phyloP scores from a whole-genome alignment of 2,329 filamentous ascomycete genomes.

The Xylariaceae sp. region DNA sequence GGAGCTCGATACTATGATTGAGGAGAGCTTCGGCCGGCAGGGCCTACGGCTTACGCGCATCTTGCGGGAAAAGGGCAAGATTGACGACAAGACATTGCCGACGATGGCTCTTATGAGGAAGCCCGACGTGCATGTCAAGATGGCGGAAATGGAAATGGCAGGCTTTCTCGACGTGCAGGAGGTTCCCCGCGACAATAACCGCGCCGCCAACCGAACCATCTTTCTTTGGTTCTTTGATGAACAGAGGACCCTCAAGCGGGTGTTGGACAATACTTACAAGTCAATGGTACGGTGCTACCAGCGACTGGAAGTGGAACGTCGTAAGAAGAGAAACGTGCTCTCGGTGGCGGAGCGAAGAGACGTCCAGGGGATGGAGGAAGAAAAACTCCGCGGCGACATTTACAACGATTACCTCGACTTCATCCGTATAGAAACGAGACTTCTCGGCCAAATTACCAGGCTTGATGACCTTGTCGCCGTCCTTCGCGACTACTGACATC shows the following conservation, averaged over 20 bases:
- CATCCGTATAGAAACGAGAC: conserved; percentile 59
- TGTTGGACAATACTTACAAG: conserved; percentile 81
- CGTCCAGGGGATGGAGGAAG: conserved; percentile 75
- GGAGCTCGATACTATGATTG: conserved; percentile 76
- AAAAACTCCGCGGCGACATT: conserved; percentile 68
- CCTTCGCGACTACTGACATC: conserved; percentile 64
- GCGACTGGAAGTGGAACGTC: conserved; percentile 68
- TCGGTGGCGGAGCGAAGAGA: conserved; percentile 79
- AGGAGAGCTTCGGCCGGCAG: conserved; percentile 65
- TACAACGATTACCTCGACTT: conserved; percentile 54
- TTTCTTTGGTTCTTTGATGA: conserved; percentile 90
- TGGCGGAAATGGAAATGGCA: conserved; percentile 77
- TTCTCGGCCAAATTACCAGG: conserved; percentile 70
- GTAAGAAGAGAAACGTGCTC: conserved; percentile 63
- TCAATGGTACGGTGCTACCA: conserved; percentile 80
- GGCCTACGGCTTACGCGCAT: conserved; percentile 81
- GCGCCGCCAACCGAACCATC: conserved; percentile 73
- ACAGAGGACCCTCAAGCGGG: conserved; percentile 59
- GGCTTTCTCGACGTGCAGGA: conserved; percentile 91
- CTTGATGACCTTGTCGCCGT: conserved; percentile 81
- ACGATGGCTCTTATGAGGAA: conserved; percentile 76
- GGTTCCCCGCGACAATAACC: conserved; percentile 78
- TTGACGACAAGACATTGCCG: conserved; percentile 88
- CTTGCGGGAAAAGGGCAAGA: conserved; percentile 75
- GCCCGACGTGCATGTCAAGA: conserved; percentile 74